These are phyloP conservation scores for Microdochium bolleyi DNA, from an alignment of 2,329 filamentous ascomycete genomes.

Conservation along the genomic window DNA sequence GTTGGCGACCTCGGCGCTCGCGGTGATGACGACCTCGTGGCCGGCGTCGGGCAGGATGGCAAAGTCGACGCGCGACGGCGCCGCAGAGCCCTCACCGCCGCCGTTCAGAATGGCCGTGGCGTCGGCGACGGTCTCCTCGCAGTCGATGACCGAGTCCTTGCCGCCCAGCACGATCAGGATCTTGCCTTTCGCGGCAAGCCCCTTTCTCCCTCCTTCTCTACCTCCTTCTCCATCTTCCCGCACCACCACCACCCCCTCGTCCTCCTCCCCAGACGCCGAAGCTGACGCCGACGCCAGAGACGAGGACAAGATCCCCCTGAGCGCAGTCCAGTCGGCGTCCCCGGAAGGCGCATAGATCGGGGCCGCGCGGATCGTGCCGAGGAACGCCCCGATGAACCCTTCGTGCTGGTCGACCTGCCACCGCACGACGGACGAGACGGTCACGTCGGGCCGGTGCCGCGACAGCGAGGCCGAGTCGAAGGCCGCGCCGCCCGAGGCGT, in stretches of 20 bases:
- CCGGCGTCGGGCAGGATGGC: constrained; percentile 48
- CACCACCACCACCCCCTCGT: constrained; percentile 14
- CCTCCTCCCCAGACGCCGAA: constrained; percentile 24
- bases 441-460: constrained; percentile 39
- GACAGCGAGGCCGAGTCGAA: constrained; percentile 45
- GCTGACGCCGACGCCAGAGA: no score
- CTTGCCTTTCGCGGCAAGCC: constrained; percentile 32
- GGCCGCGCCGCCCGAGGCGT: constrained; percentile 24
- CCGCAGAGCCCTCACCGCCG: constrained; percentile 24
- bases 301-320: constrained; percentile 43
- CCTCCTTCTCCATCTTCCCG: constrained; percentile 12
- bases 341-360: constrained; percentile 54
- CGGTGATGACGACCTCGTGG: constrained; percentile 62
- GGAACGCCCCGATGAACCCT: constrained; percentile 63
- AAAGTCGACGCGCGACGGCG: constrained; percentile 33
- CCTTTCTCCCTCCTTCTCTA: constrained; percentile 20
- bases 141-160: constrained; percentile 59
- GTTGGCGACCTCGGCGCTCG: constrained; percentile 47
- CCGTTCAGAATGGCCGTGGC: constrained; percentile 46
- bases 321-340: constrained; percentile 50
- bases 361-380: constrained; percentile 61
- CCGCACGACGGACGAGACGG: constrained; percentile 52
- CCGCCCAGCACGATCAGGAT: constrained; percentile 60
- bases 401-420: constrained; percentile 63
- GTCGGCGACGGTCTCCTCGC: constrained; percentile 56